Evolutionary conservation across 495 filamentous ascomycete genomes (phyloP).

Genomic region (Aspergillus conjunctus): DNA sequence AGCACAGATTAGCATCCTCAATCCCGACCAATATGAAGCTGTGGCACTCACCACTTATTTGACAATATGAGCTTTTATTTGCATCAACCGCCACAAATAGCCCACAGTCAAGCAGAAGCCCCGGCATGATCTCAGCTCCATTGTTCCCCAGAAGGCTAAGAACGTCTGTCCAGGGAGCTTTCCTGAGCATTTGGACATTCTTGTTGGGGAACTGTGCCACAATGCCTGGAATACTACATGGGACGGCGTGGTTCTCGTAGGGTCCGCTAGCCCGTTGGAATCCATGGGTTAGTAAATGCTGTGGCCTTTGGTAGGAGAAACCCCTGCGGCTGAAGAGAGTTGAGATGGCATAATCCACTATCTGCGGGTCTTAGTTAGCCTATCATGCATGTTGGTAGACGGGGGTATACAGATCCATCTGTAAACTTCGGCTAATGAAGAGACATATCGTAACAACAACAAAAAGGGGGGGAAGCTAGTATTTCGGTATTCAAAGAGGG

Average conservation of each 20-base stretch:
- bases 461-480: background rate
- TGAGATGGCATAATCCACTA: slow-evolving; percentile 83
- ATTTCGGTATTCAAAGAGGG: background rate
- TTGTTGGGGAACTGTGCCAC: slow-evolving; percentile 63
- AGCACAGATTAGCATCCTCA: background rate
- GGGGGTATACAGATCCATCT: background rate
- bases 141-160: slow-evolving; percentile 70
- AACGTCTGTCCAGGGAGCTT: slow-evolving; percentile 69
- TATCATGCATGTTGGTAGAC: background rate
- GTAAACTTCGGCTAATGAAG: background rate
- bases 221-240: slow-evolving; percentile 54
- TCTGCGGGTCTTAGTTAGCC: slow-evolving; percentile 51
- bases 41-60: slow-evolving; percentile 69
- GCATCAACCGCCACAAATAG: slow-evolving; percentile 69
- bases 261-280: slow-evolving; percentile 52
- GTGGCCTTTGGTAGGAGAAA: slow-evolving; percentile 51
- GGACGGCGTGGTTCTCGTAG: slow-evolving; percentile 32
- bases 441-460: background rate
- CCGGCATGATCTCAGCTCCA: slow-evolving; percentile 81
- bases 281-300: slow-evolving; percentile 79
- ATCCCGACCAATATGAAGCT: background rate
- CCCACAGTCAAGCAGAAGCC: slow-evolving; percentile 75
- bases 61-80: slow-evolving; percentile 65
- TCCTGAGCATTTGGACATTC: slow-evolving; percentile 70
- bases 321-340: slow-evolving; percentile 65